Conservation (phyloP, 73 alveolate species). For the Halteria grandinella region DNA sequence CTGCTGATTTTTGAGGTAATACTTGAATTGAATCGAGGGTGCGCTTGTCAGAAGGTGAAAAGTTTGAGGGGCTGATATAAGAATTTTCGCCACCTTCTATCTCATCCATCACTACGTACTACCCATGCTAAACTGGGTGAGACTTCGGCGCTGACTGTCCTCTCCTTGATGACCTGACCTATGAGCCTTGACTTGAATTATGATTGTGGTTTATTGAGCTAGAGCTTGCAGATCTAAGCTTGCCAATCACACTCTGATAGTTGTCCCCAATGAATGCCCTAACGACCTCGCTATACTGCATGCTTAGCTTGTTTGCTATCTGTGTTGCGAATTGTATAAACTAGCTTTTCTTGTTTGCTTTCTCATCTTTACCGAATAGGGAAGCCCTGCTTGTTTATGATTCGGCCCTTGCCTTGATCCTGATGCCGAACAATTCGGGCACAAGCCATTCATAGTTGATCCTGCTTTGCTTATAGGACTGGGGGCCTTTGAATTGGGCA, state of each 20-base stretch:
- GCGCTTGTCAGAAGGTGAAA: too few relatives aligned
- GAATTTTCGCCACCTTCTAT: too few relatives aligned
- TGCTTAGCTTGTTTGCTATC: conserved; percentile 22
- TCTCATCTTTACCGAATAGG: not conserved
- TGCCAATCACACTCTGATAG: not conserved
- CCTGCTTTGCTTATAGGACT: conserved; percentile 4
- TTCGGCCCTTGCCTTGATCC: not conserved
- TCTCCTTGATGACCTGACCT: not conserved
- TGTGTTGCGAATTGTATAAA: conserved; percentile 23
- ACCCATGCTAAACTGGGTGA: too few relatives aligned
- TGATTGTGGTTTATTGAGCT: not conserved
- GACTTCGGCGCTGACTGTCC: too few relatives aligned
- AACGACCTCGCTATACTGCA: conserved; percentile 5
- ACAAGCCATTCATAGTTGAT: conserved; percentile 23
- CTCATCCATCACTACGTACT: too few relatives aligned
- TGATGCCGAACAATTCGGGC: not conserved
- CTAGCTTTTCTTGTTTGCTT: not conserved
- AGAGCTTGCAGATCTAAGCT: not conserved
- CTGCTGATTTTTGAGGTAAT: too few relatives aligned
- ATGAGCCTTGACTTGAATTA: not conserved
- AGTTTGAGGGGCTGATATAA: too few relatives aligned
- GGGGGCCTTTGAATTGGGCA: too few relatives aligned
- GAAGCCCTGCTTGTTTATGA: too few relatives aligned
- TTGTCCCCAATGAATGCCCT: conserved; percentile 12
- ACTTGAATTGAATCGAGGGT: too few relatives aligned